phyloP scores from a whole-genome alignment of 805 yeast species.

The Candida stauntonica region DNA sequence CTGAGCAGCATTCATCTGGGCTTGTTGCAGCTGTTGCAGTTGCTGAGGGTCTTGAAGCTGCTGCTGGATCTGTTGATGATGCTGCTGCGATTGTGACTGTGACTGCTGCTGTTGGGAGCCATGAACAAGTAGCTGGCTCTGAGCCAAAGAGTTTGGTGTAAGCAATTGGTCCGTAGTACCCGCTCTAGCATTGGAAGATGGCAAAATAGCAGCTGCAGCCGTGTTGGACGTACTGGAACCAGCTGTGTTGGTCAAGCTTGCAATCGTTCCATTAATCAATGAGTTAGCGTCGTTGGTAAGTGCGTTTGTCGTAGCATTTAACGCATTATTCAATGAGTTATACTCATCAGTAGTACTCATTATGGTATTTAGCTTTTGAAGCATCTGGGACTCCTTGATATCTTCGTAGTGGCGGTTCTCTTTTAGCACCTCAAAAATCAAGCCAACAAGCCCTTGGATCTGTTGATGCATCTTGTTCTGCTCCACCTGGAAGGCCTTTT shows the following conservation, averaged over 20 bases:
- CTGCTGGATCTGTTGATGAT: slow-evolving; percentile 13
- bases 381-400: slow-evolving; percentile 18
- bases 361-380: slow-evolving; percentile 22
- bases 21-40: slow-evolving; percentile 14
- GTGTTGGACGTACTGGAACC: slow-evolving; percentile 1
- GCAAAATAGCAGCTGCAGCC: slow-evolving; percentile 9
- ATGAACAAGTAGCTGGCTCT: slow-evolving; percentile 8
- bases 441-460: slow-evolving; percentile 21
- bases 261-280: slow-evolving; percentile 22
- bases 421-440: slow-evolving; percentile 24
- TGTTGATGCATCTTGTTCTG: slow-evolving; percentile 25
- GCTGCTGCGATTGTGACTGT: slow-evolving; percentile 2
- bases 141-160: slow-evolving; percentile 15
- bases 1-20: slow-evolving; percentile 1
- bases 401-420: slow-evolving; percentile 26
- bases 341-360: slow-evolving; percentile 21
- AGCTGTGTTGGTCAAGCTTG: slow-evolving; percentile 15
- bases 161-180: slow-evolving; percentile 18
- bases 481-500: slow-evolving; percentile 24
- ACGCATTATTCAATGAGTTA: slow-evolving; percentile 10
- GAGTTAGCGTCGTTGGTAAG: slow-evolving; percentile 17
- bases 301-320: slow-evolving; percentile 7
- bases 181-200: slow-evolving; percentile 16
- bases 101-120: slow-evolving; percentile 10
- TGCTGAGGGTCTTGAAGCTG: slow-evolving; percentile 19